Evolutionary conservation across 2,329 filamentous ascomycete species (phyloP), one percentile per base, ranked within the genome.

Genomic region (Fusarium aywerte): DNA sequence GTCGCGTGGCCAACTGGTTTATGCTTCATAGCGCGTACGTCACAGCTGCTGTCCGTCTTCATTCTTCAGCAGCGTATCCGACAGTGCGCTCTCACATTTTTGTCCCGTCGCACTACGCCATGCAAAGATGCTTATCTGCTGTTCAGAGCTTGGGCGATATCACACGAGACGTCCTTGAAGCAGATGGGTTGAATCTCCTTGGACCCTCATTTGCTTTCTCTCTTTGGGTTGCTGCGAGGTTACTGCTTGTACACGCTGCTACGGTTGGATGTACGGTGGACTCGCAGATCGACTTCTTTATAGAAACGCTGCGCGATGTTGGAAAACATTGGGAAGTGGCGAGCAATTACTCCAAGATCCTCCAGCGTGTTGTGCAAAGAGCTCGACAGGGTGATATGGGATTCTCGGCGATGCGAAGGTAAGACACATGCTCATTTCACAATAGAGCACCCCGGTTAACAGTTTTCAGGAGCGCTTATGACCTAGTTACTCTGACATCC

Each of bases 1-100:
- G 80, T 50, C 77, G 80, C 2, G 80, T 81, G 3, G 80, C 80
- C n/a, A 81, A 81, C 62, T 81, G 80, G 80, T 81, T 81, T 58
- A 80, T 81, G 78, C 71, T 82, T 10, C 80, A 82, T 25, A 81
- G 80, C 64, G 80, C 80, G 9, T 82, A 81, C 43, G 80, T 82
- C 13, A 80, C 79, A 0, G 76, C 79, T 4, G 80, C 80, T 7
- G 79, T 82, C 4, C 77, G 80, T 1, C 70, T 82, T n/a, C 80
- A 82, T 57, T 81, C 80, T 4, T 76, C 79, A 4, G 80, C 80
- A 1, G 80, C 80, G 4, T 82, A 82, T 49, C 80, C 80, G 5
- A 78, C 76, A 0, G 70, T 78, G 1, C 73, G 77, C 7, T 80
- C 80, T 7, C 75, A 78, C 31, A 75, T 80, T n/a, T 80, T 82